Evolutionary conservation across 768 basidiomycete species (phyloP).

Genomic region (Hericium erinaceus): DNA sequence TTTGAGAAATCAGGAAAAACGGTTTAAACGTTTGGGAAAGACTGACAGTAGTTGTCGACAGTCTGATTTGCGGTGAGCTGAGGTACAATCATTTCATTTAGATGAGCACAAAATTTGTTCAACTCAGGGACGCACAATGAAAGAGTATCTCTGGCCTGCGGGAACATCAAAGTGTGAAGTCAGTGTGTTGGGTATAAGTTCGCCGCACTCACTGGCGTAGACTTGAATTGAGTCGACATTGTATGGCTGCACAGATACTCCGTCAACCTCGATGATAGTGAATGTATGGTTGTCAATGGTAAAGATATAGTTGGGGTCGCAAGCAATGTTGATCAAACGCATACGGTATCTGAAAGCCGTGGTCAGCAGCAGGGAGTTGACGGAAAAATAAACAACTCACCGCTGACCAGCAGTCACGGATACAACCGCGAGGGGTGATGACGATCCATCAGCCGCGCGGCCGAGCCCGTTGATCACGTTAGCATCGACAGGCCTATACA

Average conservation of each 20-base stretch:
- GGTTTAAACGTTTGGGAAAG: background rate
- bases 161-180: background rate
- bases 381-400: conserved; percentile 15
- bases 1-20: background rate
- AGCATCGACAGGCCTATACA: conserved; percentile 21
- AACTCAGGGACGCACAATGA: background rate
- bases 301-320: conserved; percentile 24
- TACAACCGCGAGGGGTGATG: conserved; percentile 27
- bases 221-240: conserved; percentile 31
- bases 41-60: conserved; percentile 31
- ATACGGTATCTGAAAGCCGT: conserved; percentile 19
- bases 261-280: conserved; percentile 38
- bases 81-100: background rate
- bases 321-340: conserved; percentile 24
- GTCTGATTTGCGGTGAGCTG: conserved; percentile 25
- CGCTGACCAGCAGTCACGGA: conserved; percentile 29
- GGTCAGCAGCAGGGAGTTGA: background rate
- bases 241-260: conserved; percentile 21
- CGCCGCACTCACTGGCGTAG: conserved; percentile 15
- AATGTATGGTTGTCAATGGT: conserved; percentile 27
- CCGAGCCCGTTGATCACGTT: conserved; percentile 40
- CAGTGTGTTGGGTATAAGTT: background rate
- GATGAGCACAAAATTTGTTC: background rate
- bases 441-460: conserved; percentile 26
- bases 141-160: conserved; percentile 1